Evolutionary conservation across 2,329 filamentous ascomycete species (phyloP), one percentile per base, ranked within the genome.

Genomic region (Metarhizium rileyi): DNA sequence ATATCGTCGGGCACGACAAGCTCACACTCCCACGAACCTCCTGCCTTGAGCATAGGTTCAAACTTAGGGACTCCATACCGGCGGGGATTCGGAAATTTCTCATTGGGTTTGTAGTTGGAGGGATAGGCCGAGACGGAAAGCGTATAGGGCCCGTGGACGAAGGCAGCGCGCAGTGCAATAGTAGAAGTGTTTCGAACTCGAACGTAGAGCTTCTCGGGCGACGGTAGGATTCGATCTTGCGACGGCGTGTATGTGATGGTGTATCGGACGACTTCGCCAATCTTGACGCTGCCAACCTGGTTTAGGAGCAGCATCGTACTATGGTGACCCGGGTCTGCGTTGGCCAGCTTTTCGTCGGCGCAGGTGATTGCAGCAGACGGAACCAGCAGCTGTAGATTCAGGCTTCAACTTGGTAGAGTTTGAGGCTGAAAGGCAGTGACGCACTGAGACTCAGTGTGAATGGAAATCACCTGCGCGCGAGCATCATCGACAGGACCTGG

Each of bases 11-110:
- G 91, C 0, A 98, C 83, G 5, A 81, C 75, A 55, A 98, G 77
- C 61, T 83, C 81, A 51, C 88, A 86, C 59, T 83, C 80, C 86
- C 90, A 98, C 43, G 78, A 82, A 6, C 89, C 90, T 27, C 90
- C 93, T 8, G 93, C 90, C 73, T 97, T 97, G 63, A 98, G 78
- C 73, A 95, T 91, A 44, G 93, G 91, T 69, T 98, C 93, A 61
- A 93, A 98, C 59, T 95, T 87, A 16, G 93, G 93, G 1, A 85
- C 77, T 44, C 87, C 88, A 70, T 90, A 83, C 47, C 75, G 74
- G 47, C 82, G 78, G 1, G 84, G 77, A 47, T 84, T 75, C 51
- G 83, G 79, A 58, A 86, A 83, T 63, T 88, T 90, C 56, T 76
- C 73, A 67, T 95, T 90, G 2, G 91, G 89, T 60, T 90, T 78